Evolutionary conservation across 208 protist genomes (phyloP).

Genomic region (Leishmania martiniquensis): DNA sequence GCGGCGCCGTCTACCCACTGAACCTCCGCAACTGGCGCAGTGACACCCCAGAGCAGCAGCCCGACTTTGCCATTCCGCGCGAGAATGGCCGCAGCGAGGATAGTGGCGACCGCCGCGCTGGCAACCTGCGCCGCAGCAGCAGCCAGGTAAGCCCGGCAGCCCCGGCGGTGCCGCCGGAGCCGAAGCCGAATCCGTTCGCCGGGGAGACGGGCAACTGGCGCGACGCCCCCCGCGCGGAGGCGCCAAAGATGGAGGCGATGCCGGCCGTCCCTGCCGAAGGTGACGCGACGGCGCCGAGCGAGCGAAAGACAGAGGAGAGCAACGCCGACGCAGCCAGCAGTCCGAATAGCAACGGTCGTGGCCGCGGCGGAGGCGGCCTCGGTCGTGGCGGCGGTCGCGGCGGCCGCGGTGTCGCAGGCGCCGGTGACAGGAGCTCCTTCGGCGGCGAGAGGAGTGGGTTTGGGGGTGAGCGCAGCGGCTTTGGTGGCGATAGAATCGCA

Average conservation of each 20-base stretch:
- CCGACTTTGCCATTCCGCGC: conserved; percentile 42
- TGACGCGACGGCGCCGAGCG: conserved; percentile 13
- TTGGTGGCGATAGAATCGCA: background rate
- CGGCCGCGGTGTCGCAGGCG: conserved; percentile 21
- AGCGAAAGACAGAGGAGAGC: background rate
- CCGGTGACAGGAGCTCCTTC: background rate
- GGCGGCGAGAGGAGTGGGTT: conserved; percentile 1
- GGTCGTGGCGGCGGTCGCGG: conserved; percentile 26
- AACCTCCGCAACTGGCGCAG: conserved; percentile 68
- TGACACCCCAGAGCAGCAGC: conserved; percentile 50
- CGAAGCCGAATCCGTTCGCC: conserved; percentile 26
- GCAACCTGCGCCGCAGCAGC: conserved; percentile 26
- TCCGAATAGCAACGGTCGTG: conserved; percentile 19
- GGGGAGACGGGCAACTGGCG: conserved; percentile 67
- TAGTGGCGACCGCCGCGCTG: conserved; percentile 28
- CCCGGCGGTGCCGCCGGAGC: conserved; percentile 18
- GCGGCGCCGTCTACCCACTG: conserved; percentile 33
- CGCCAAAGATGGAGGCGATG: conserved; percentile 26
- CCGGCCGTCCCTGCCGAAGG: conserved; percentile 6
- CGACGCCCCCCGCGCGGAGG: conserved; percentile 57
- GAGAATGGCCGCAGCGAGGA: conserved; percentile 30
- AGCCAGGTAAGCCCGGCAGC: conserved; percentile 7
- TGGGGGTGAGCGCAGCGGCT: conserved; percentile 1
- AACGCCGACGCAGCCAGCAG: conserved; percentile 6
- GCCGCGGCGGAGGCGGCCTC: conserved; percentile 21